Evolutionary conservation across 495 filamentous ascomycete species (phyloP).

Genomic region (Aspergillus panamensis): DNA sequence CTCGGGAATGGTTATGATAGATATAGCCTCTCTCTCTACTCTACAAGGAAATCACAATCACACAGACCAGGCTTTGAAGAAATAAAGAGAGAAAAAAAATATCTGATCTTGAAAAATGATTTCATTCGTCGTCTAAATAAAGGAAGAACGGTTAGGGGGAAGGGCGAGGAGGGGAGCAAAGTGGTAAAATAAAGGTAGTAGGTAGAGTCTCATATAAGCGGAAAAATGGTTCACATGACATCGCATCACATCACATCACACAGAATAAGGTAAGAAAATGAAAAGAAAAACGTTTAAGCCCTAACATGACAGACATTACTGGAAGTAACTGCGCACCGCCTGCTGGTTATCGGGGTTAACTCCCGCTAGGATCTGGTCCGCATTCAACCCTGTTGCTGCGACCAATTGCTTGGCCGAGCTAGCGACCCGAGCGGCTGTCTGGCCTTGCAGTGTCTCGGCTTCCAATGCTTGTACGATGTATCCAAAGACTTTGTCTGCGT

Average conservation of each 20-base stretch:
- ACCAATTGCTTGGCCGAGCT: slow-evolving; percentile 70
- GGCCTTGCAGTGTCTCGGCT: slow-evolving; percentile 81
- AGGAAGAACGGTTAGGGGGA: not conserved
- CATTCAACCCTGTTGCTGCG: slow-evolving; percentile 63
- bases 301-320: slow-evolving; percentile 30
- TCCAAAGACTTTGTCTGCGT: slow-evolving; percentile 74
- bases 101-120: not conserved
- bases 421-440: slow-evolving; percentile 69
- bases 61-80: no score
- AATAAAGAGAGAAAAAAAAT: no score
- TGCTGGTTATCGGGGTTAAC: slow-evolving; percentile 73
- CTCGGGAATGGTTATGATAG: not conserved
- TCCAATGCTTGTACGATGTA: slow-evolving; percentile 84
- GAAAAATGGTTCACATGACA: slow-evolving; percentile 11
- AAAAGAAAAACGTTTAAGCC: slow-evolving; percentile 27
- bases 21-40: no score
- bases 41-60: no score
- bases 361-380: slow-evolving; percentile 62
- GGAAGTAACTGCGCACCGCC: slow-evolving; percentile 68
- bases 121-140: slow-evolving; percentile 1
- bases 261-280: no score
- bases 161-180: not conserved
- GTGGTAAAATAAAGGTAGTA: not conserved
- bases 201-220: not conserved
- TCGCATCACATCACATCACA: slow-evolving; percentile 1